phyloP scores from a whole-genome alignment of 768 basidiomycete genomes.

The Collybia sp. region DNA sequence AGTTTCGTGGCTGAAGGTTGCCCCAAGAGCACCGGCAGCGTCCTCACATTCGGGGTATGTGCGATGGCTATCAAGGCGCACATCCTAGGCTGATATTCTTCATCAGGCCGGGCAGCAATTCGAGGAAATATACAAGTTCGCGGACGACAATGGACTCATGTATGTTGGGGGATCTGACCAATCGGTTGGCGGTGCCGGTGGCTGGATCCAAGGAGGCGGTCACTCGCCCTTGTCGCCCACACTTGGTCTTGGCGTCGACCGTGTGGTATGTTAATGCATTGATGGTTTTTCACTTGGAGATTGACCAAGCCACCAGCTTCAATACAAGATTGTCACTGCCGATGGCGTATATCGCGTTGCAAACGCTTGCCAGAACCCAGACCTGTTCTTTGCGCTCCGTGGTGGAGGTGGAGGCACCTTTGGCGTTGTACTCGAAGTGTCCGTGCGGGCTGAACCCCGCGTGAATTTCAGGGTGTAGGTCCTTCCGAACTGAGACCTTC shows the following conservation, averaged over 20 bases:
- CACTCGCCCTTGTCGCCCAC: conserved; percentile 38
- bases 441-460: conserved; percentile 31
- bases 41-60: conserved; percentile 1
- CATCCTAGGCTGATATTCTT: conserved; percentile 22
- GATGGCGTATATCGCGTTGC: conserved; percentile 40
- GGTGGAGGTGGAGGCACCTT: conserved; percentile 45
- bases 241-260: conserved; percentile 43
- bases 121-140: conserved; percentile 38
- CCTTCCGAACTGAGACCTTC: too few species aligned
- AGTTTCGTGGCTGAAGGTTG: conserved; percentile 33
- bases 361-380: conserved; percentile 44
- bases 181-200: conserved; percentile 36
- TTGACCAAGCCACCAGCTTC: conserved; percentile 21
- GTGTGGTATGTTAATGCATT: conserved; percentile 26
- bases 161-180: conserved; percentile 34
- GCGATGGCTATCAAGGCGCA: background rate
- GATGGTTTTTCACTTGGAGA: background rate
- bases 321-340: conserved; percentile 51
- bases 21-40: conserved; percentile 12
- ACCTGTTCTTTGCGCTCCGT: conserved; percentile 51
- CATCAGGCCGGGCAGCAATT: conserved; percentile 40
- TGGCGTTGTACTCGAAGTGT: conserved; percentile 34
- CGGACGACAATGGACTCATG: conserved; percentile 37
- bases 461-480: too few species aligned
- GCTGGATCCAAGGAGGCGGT: conserved; percentile 38